A percentile compares a stretch with the other conserved stretches of the same genome.
Conservation (phyloP, 371 early-diverging fungal species). For the Polyrhizophydium stewartii region DNA sequence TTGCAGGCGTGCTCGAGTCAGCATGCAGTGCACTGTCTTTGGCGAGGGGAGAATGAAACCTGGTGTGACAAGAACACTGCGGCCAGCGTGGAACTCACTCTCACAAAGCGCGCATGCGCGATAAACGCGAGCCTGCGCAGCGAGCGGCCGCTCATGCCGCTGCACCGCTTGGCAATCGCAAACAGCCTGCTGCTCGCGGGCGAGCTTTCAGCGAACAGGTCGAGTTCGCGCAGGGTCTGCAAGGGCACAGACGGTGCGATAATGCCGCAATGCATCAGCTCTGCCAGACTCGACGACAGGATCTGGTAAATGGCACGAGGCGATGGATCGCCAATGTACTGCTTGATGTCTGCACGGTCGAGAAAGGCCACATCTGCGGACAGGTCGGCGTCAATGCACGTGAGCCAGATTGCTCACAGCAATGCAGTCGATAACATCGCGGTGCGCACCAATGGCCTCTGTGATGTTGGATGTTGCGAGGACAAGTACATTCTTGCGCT, state of each 20-base stretch:
- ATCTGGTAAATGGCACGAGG: slow-evolving; percentile 49
- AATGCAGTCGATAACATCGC: neutral
- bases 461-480: slow-evolving; percentile 64
- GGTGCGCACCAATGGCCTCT: slow-evolving; percentile 50
- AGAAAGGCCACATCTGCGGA: slow-evolving; percentile 47
- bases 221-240: slow-evolving; percentile 1
- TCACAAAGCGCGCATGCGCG: slow-evolving; percentile 28
- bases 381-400: neutral
- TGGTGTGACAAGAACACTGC: no score
- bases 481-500: slow-evolving; percentile 48
- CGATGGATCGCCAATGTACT: slow-evolving; percentile 42
- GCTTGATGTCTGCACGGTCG: slow-evolving; percentile 44
- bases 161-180: neutral
- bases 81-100: slow-evolving; percentile 11
- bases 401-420: neutral
- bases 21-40: no score
- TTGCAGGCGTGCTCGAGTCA: no score
- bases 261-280: slow-evolving; percentile 40
- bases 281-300: slow-evolving; percentile 39
- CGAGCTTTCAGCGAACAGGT: neutral
- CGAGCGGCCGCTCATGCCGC: slow-evolving; percentile 42
- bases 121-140: slow-evolving; percentile 50
- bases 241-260: slow-evolving; percentile 14
- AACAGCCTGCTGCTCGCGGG: neutral
- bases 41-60: no score